Evolutionary conservation across 1,284 basidiomycete species (phyloP).

Genomic region (Apiotrichum gamsii): DNA sequence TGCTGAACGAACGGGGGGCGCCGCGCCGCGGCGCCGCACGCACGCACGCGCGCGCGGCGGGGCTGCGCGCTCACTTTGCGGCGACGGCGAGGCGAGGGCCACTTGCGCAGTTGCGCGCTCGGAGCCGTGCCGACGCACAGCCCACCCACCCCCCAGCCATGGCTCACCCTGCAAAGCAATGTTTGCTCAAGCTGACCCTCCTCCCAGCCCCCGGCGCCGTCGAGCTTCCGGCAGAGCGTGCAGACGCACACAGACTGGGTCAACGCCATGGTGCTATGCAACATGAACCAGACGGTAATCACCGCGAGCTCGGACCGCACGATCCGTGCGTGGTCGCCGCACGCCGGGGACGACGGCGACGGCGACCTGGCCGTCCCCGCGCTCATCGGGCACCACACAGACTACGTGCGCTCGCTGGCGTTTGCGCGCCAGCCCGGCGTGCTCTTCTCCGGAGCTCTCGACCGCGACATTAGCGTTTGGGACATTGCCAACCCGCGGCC

Average conservation of each 20-base stretch:
- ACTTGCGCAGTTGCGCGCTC: neutral
- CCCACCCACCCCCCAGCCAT: too few species aligned
- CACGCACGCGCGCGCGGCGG: too few species aligned
- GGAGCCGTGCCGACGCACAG: too few species aligned
- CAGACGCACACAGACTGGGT: conserved; percentile 93
- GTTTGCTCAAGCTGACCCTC: conserved; percentile 3
- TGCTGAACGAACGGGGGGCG: too few species aligned
- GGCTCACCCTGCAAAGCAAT: too few species aligned
- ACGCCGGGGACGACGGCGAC: conserved; percentile 52
- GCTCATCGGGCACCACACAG: conserved; percentile 76
- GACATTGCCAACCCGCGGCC: conserved; percentile 58
- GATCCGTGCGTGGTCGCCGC: conserved; percentile 89
- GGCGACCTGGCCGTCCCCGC: conserved; percentile 54
- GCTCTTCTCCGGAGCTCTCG: conserved; percentile 91
- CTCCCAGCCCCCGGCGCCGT: conserved; percentile 27
- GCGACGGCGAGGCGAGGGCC: neutral
- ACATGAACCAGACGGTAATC: conserved; percentile 86
- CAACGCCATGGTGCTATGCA: conserved; percentile 88
- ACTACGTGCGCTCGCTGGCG: conserved; percentile 85
- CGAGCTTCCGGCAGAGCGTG: conserved; percentile 67
- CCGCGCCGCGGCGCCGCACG: too few species aligned
- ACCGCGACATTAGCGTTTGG: conserved; percentile 90
- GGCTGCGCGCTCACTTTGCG: too few species aligned
- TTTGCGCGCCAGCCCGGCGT: conserved; percentile 71
- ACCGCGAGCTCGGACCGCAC: conserved; percentile 95